Conservation (phyloP, 805 yeast genomes). For the Jamesozyma piceae region DNA sequence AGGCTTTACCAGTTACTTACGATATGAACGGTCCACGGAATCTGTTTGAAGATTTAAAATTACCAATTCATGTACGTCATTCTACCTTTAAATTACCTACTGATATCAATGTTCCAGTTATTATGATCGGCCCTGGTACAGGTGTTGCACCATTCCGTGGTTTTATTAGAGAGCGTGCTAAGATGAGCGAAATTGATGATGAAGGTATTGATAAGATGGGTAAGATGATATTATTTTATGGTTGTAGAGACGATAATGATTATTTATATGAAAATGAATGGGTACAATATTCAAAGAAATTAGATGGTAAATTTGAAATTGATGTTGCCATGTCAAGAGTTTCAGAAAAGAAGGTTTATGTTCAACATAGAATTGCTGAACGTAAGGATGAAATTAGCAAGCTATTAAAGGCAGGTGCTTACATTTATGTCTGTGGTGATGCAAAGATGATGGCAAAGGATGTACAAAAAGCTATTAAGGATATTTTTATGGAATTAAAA, state of each 20-base stretch:
- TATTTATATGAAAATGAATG: conserved; percentile 85
- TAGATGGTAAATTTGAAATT: conserved; percentile 58
- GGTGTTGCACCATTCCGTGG: conserved; percentile 99
- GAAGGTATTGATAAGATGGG: conserved; percentile 45
- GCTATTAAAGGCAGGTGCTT: conserved; percentile 65
- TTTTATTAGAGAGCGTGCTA: conserved; percentile 79
- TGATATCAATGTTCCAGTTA: conserved; percentile 72
- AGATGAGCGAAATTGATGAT: conserved; percentile 35
- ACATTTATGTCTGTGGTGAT: conserved; percentile 93
- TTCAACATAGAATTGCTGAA: conserved; percentile 67
- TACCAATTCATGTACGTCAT: conserved; percentile 90
- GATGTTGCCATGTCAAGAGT: conserved; percentile 77
- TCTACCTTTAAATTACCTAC: conserved; percentile 91
- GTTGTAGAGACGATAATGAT: conserved; percentile 82
- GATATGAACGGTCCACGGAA: conserved; percentile 80
- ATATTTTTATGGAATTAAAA: conserved; percentile 55
- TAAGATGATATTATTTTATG: conserved; percentile 68
- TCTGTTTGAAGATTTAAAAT: conserved; percentile 37
- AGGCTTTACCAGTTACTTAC: conserved; percentile 42
- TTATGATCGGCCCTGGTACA: conserved; percentile 96
- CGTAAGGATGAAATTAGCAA: conserved; percentile 34
- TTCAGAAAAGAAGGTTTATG: conserved; percentile 59
- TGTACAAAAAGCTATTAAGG: conserved; percentile 61
- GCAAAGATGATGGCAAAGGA: conserved; percentile 94
- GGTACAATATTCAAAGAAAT: conserved; percentile 55